phyloP scores from a whole-genome alignment of 139 green algal genomes.

The Picochlorum sp. region DNA sequence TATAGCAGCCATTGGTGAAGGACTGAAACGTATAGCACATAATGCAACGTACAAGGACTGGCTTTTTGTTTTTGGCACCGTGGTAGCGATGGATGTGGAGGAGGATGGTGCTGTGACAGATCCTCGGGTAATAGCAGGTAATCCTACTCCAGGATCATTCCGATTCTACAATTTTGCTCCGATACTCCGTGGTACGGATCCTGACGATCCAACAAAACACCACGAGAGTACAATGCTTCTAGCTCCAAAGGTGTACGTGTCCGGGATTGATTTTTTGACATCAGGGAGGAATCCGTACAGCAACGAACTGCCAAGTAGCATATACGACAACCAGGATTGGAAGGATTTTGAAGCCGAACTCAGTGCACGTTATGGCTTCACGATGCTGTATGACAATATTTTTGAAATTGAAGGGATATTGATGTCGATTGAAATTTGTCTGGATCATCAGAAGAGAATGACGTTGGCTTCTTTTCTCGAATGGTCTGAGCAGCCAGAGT shows the following conservation, averaged over 20 bases:
- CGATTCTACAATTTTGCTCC: background rate
- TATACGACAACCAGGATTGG: background rate
- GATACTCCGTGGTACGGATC: background rate
- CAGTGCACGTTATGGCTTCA: background rate
- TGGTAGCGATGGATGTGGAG: background rate
- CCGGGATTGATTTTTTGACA: slow-evolving; percentile 1
- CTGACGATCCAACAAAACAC: background rate
- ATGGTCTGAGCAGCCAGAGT: background rate
- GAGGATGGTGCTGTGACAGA: background rate
- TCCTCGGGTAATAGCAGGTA: background rate
- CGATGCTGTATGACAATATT: background rate
- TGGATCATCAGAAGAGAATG: background rate
- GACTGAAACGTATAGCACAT: background rate
- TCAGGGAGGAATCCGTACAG: background rate
- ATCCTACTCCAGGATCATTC: background rate
- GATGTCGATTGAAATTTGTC: background rate
- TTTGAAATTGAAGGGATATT: background rate
- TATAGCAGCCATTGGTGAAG: background rate
- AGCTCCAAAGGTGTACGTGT: background rate
- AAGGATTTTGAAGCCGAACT: background rate
- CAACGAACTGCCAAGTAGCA: background rate
- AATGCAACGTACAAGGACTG: background rate
- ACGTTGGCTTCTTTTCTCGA: background rate
- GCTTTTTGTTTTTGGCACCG: background rate
- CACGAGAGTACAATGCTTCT: background rate